These are phyloP conservation scores for Anthracocystis walkeri DNA, from an alignment of 1,284 basidiomycete species.

Conservation along the genomic window DNA sequence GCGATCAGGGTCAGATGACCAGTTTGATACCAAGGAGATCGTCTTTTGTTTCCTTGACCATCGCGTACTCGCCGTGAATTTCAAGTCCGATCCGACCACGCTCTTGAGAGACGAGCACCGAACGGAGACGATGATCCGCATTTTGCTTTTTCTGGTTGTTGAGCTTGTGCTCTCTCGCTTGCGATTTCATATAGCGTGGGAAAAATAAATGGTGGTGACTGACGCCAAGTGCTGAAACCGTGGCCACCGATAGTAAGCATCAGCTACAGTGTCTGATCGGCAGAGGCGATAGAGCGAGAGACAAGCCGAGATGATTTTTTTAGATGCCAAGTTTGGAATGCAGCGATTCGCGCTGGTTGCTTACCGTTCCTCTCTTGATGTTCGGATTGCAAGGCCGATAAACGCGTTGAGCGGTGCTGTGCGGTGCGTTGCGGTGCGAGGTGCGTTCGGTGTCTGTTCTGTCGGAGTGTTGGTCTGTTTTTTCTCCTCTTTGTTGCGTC, in stretches of 20 bases:
- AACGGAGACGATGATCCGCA: slow-evolving; percentile 10
- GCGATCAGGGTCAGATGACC: too few relatives aligned
- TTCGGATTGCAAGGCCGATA: slow-evolving; percentile 6
- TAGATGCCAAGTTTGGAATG: slow-evolving; percentile 17
- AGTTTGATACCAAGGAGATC: too few relatives aligned
- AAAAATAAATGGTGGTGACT: slow-evolving; percentile 7
- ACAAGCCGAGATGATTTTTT: not conserved
- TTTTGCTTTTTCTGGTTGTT: not conserved
- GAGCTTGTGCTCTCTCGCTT: slow-evolving; percentile 15
- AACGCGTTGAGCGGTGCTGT: slow-evolving; percentile 1
- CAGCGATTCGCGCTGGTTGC: slow-evolving; percentile 10
- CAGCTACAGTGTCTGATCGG: not conserved
- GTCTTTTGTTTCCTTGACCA: not conserved
- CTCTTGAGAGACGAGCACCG: not conserved
- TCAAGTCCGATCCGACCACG: not conserved
- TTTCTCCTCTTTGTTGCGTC: not conserved
- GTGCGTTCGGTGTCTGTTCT: not conserved
- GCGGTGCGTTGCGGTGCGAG: not conserved
- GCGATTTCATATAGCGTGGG: slow-evolving; percentile 15
- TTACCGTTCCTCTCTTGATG: not conserved
- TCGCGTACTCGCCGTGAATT: not conserved
- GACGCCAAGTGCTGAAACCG: not conserved
- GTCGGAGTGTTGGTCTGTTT: slow-evolving; percentile 5
- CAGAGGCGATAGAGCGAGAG: not conserved
- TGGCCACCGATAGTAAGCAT: not conserved